A percentile compares a stretch with the other conserved stretches of the same genome.
Evolutionary conservation across 441 rosid genomes (phyloP).

Genomic region (Populus trichocarpa): DNA sequence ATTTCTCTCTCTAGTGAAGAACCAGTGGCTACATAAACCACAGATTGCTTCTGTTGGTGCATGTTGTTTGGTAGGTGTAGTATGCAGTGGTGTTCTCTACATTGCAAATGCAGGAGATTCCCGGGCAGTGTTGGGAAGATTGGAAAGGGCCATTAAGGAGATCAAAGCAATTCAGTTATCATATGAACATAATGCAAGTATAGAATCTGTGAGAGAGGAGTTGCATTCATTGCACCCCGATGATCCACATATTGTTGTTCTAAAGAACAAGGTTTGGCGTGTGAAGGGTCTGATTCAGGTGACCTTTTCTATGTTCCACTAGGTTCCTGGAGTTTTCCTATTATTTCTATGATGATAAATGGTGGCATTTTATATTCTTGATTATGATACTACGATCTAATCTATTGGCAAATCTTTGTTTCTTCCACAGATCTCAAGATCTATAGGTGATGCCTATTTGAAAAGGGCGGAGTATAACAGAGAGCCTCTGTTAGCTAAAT

Average conservation of each 20-base stretch:
- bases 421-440: constrained; percentile 63
- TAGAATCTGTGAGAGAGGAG: constrained; percentile 85
- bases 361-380: not conserved
- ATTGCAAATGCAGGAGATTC: constrained; percentile 94
- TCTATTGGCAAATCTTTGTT: constrained; percentile 11
- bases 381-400: not conserved
- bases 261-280: constrained; percentile 93
- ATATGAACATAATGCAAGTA: constrained; percentile 74
- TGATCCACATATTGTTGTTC: constrained; percentile 85
- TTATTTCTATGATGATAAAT: not conserved
- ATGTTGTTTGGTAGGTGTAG: constrained; percentile 81
- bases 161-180: constrained; percentile 79
- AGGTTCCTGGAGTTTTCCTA: not conserved
- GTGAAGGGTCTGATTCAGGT: constrained; percentile 95
- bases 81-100: constrained; percentile 67
- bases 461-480: constrained; percentile 78
- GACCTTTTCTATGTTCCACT: constrained; percentile 7
- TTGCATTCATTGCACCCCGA: constrained; percentile 71
- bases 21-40: constrained; percentile 63
- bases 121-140: constrained; percentile 72
- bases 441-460: constrained; percentile 91
- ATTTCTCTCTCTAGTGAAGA: constrained; percentile 67
- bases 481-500: constrained; percentile 74
- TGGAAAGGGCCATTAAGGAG: constrained; percentile 41
- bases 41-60: constrained; percentile 92